Percentiles rank a stretch among this genome's conserved stretches.
Evolutionary conservation across 768 basidiomycete genomes (phyloP).

Genomic region (Lactarius trivialis): DNA sequence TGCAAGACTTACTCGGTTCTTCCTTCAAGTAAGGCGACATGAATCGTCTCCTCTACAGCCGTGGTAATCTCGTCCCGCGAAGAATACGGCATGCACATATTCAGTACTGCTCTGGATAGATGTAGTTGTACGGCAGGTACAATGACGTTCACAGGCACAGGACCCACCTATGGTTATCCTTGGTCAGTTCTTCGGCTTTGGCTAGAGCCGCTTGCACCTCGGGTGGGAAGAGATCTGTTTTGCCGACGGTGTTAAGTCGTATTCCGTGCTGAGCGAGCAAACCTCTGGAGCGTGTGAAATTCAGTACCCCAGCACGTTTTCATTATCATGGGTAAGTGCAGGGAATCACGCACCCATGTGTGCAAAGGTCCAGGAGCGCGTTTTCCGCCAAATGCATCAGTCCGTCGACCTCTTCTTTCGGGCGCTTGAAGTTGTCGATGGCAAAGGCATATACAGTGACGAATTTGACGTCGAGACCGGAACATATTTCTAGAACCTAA

Average conservation of each 20-base stretch:
- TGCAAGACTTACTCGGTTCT: constrained; percentile 26
- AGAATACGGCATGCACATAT: constrained; percentile 89
- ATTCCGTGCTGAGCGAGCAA: constrained; percentile 79
- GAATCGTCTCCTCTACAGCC: constrained; percentile 54
- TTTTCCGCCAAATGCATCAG: constrained; percentile 82
- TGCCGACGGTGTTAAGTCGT: constrained; percentile 76
- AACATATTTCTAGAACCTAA: constrained; percentile 81
- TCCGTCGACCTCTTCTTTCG: constrained; percentile 76
- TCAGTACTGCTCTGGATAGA: constrained; percentile 66
- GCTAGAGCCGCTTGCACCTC: constrained; percentile 60
- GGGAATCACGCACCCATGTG: constrained; percentile 61
- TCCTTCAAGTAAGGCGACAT: constrained; percentile 34
- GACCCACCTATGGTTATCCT: constrained; percentile 57
- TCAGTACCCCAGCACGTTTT: not conserved
- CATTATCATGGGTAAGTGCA: not conserved
- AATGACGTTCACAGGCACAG: not conserved
- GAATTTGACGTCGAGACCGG: constrained; percentile 69
- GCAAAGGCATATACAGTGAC: constrained; percentile 98
- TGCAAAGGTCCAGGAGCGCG: constrained; percentile 69
- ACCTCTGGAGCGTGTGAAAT: constrained; percentile 43
- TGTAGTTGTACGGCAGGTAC: not conserved
- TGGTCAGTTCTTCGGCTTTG: constrained; percentile 73
- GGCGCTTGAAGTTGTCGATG: constrained; percentile 93
- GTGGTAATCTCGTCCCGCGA: constrained; percentile 87
- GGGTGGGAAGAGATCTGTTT: constrained; percentile 67